Conservation (phyloP, 176 grass and related monocot species). For the Zoysia japonica region DNA sequence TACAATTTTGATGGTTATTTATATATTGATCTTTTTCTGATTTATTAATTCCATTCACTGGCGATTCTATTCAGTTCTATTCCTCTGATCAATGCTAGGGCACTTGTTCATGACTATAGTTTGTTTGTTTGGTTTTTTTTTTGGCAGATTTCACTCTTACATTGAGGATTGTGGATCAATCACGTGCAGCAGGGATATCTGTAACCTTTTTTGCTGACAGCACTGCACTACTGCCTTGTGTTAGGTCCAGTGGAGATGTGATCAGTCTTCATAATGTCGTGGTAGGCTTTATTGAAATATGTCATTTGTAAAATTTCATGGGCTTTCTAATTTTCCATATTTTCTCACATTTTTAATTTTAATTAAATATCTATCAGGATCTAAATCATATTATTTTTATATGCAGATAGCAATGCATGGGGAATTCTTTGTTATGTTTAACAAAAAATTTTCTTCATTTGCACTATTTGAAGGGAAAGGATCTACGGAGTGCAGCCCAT, state of each 20-base stretch:
- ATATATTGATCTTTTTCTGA: background rate
- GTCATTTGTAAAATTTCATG: slow-evolving; percentile 30
- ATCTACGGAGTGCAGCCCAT: slow-evolving; percentile 46
- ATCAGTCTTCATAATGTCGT: slow-evolving; percentile 73
- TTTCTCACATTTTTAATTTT: background rate
- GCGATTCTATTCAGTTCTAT: background rate
- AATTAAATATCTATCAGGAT: background rate
- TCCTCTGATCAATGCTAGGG: background rate
- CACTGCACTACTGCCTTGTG: slow-evolving; percentile 49
- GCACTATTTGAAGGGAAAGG: slow-evolving; percentile 71
- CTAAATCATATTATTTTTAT: slow-evolving; percentile 39
- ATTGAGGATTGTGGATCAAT: slow-evolving; percentile 71
- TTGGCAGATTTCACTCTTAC: slow-evolving; percentile 67
- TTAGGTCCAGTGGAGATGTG: slow-evolving; percentile 65
- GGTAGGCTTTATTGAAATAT: slow-evolving; percentile 50
- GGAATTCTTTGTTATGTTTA: slow-evolving; percentile 55
- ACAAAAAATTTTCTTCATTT: slow-evolving; percentile 80
- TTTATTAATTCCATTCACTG: background rate
- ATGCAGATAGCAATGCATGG: slow-evolving; percentile 65
- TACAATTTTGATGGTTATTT: background rate
- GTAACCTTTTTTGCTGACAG: slow-evolving; percentile 66
- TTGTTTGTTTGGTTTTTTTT: background rate
- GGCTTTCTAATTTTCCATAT: background rate
- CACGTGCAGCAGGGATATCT: slow-evolving; percentile 50
- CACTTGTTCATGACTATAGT: background rate